Base-by-base conservation (phyloP, 139 green algal genomes). In the Yamagishiella unicocca region DNA sequence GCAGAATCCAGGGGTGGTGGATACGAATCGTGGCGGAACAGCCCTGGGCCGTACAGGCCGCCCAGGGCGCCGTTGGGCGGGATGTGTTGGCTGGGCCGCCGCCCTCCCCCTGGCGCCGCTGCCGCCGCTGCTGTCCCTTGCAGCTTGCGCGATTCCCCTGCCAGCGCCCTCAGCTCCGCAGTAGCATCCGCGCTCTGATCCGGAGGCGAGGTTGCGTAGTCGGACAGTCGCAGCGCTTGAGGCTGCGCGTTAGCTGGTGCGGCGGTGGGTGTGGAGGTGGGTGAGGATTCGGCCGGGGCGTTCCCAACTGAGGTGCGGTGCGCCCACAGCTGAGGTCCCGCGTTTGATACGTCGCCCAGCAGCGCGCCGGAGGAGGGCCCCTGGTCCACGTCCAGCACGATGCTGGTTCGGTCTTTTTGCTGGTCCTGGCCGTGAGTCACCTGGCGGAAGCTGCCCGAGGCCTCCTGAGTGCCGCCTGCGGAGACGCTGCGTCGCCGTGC, bases 1-100 rank as follows among this genome's bases (percentile, higher is more conserved):
- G 25, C 6, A 12, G 38, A 8, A 9, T 77, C 80, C 3, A 50
- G 0, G 24, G 64, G 43, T 10, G 80, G 80, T 43, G 80, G 80
- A 22, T 86, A 86, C 31, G 64, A 78, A 21, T 77, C 62, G 64
- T 78, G 62, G 2, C 80, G 64, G 43, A 86, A 86, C 54, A 86
- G 31, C 31, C 43, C 42, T 33, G 80, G 80, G 35, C 62, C 80
- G 45, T 86, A 77, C 10, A 78, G 45, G 0, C 80, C 80, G 0
- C 64, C 64, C 31, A 67, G n/a, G 5, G 80, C 80, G 31, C 64
- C 80, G 10, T 84, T 84, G 27, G 77, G 55, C 9, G 77, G 77
- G 4, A 84, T 50, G 37, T 55, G 9, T 10, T 84, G 77, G 79
- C 31, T 77, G 42, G 43, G 62, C 9, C 62, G 62, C 21, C 42